A percentile compares a stretch with the other conserved stretches of the same genome.
Conservation (phyloP, 192 early-diverging fungal genomes). For the Oehlia diaphana region DNA sequence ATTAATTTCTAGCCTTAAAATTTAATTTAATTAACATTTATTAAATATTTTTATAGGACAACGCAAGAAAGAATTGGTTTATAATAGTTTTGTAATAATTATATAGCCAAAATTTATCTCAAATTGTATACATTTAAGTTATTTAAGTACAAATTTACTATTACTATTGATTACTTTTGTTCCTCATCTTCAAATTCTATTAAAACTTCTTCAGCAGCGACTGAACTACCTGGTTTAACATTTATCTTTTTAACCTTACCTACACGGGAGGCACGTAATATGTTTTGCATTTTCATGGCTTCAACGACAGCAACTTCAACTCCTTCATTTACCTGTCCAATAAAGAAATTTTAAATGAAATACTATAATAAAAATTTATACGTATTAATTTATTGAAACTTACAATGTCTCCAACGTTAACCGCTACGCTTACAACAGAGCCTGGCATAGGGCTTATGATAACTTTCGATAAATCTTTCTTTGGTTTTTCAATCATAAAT, state of each 20-base stretch:
- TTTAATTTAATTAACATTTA: neutral
- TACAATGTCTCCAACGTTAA: constrained; percentile 74
- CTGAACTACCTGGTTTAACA: constrained; percentile 70
- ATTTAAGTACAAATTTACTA: no score
- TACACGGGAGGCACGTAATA: constrained; percentile 72
- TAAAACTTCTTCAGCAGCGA: constrained; percentile 76
- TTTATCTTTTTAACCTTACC: constrained; percentile 79
- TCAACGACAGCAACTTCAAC: constrained; percentile 85
- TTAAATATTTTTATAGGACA: neutral
- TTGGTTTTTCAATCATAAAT: constrained; percentile 77
- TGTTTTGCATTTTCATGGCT: constrained; percentile 99
- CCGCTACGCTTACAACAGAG: constrained; percentile 76
- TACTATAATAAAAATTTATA: neutral
- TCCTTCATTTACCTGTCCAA: constrained; percentile 67
- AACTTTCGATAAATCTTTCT: constrained; percentile 68
- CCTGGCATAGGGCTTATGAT: constrained; percentile 93
- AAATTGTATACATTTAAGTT: no score
- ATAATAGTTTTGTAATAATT: neutral
- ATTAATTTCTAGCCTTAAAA: neutral
- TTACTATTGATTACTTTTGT: no score
- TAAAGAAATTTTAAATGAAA: neutral
- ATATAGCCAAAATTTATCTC: no score
- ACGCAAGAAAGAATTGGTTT: neutral
- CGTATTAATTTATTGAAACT: neutral
- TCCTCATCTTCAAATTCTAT: constrained; percentile 60